Percentiles rank a stretch among this genome's conserved stretches.
Evolutionary conservation across 2,329 filamentous ascomycete species (phyloP).

Genomic region (Phymatotrichopsis omnivora): DNA sequence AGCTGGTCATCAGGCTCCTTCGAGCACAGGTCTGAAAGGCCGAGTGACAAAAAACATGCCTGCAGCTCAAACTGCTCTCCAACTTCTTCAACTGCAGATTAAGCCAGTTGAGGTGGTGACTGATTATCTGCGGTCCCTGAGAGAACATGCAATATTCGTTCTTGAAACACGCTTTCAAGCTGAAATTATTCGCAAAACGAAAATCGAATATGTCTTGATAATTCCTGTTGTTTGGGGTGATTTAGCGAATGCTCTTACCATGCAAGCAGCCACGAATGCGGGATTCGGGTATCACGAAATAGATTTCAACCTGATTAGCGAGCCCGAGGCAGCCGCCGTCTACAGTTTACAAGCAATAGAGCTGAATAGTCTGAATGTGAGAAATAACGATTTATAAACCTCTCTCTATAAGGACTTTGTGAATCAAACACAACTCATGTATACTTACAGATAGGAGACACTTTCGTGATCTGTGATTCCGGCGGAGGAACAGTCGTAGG

Average conservation of each 20-base stretch:
- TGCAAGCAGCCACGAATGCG: conserved; percentile 65
- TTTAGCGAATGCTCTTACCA: conserved; percentile 70
- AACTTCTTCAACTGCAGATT: neutral
- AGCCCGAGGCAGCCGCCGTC: conserved; percentile 26
- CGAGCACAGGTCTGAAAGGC: too few species aligned
- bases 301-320: conserved; percentile 23
- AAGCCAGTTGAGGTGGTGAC: neutral
- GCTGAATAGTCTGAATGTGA: conserved; percentile 18
- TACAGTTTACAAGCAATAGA: conserved; percentile 1
- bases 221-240: conserved; percentile 60
- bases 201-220: conserved; percentile 70
- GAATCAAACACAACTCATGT: too few species aligned
- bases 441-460: conserved; percentile 37
- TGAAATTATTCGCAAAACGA: too few species aligned
- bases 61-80: neutral
- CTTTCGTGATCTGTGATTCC: conserved; percentile 46
- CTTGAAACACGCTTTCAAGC: too few species aligned
- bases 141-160: neutral
- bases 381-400: too few species aligned
- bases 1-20: too few species aligned
- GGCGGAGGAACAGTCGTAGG: conserved; percentile 46
- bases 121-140: neutral
- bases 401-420: too few species aligned
- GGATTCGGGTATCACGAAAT: conserved; percentile 56
- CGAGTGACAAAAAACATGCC: too few species aligned